Conservation (phyloP, 1,284 basidiomycete species). For the Malassezia nana region DNA sequence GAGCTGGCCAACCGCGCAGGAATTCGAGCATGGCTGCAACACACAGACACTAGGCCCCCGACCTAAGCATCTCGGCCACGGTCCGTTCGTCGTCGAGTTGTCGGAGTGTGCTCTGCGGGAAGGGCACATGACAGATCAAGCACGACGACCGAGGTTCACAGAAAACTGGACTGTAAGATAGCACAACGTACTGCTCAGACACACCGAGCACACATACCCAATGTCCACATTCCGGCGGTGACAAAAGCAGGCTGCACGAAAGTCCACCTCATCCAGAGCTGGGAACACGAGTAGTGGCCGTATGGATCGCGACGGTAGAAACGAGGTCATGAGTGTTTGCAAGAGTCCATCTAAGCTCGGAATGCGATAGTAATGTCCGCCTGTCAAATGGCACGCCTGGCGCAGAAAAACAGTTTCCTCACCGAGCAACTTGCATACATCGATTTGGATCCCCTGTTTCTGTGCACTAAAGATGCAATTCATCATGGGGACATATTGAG, state of each 20-base stretch:
- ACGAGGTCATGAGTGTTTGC: slow-evolving; percentile 31
- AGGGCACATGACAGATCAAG: slow-evolving; percentile 21
- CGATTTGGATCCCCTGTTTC: slow-evolving; percentile 88
- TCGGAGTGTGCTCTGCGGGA: slow-evolving; percentile 15
- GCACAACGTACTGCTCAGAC: slow-evolving; percentile 32
- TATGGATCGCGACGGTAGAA: slow-evolving; percentile 52
- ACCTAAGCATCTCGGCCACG: background rate
- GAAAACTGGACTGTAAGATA: slow-evolving; percentile 18
- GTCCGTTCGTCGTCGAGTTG: slow-evolving; percentile 14
- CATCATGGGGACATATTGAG: slow-evolving; percentile 93
- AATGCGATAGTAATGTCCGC: slow-evolving; percentile 80
- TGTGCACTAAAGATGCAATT: slow-evolving; percentile 98
- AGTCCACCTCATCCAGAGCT: slow-evolving; percentile 87
- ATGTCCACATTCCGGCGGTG: slow-evolving; percentile 93
- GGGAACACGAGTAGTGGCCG: slow-evolving; percentile 71
- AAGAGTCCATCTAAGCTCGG: slow-evolving; percentile 58
- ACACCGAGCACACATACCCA: slow-evolving; percentile 72
- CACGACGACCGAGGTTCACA: slow-evolving; percentile 20
- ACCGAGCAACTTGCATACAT: slow-evolving; percentile 84
- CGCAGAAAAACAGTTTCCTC: slow-evolving; percentile 89
- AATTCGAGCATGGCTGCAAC: slow-evolving; percentile 12
- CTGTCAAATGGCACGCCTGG: slow-evolving; percentile 89
- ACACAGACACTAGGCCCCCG: background rate
- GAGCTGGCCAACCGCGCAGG: slow-evolving; percentile 4
- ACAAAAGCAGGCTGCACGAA: slow-evolving; percentile 95